Conservation (phyloP, 768 basidiomycete genomes). For the Trametes villosa region DNA sequence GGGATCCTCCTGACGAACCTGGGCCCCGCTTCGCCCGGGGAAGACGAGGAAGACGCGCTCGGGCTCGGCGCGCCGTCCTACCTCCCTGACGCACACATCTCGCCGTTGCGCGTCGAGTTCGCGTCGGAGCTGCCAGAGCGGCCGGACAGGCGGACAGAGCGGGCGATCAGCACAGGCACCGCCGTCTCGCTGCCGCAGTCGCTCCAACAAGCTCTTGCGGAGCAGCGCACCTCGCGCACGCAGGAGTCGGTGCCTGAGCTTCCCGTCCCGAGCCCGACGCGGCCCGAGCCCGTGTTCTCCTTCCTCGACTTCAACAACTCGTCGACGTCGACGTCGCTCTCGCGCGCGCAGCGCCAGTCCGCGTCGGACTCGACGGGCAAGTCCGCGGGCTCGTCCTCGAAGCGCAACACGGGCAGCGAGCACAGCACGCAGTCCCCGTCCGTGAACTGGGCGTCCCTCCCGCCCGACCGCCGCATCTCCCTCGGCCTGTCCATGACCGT, state of each 20-base stretch:
- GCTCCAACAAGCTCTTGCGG: conserved; percentile 29
- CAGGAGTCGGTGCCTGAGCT: not conserved
- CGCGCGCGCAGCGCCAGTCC: conserved; percentile 28
- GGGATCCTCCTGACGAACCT: conserved; percentile 31
- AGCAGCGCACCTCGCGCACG: conserved; percentile 4
- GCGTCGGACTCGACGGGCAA: conserved; percentile 23
- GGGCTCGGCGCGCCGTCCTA: conserved; percentile 2
- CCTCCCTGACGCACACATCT: conserved; percentile 22
- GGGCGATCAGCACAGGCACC: conserved; percentile 24
- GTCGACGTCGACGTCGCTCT: conserved; percentile 28
- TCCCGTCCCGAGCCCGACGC: conserved; percentile 12
- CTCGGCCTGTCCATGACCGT: conserved; percentile 35
- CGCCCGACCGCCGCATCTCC: conserved; percentile 29
- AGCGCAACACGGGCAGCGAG: conserved; percentile 22
- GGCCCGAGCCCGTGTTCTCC: conserved; percentile 24
- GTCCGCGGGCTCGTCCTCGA: conserved; percentile 29
- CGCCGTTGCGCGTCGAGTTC: conserved; percentile 35
- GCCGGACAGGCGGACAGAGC: conserved; percentile 18
- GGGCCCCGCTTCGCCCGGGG: conserved; percentile 6
- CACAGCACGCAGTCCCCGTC: conserved; percentile 12
- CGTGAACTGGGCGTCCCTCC: conserved; percentile 21
- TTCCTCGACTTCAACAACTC: conserved; percentile 34
- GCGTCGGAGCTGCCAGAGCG: conserved; percentile 24
- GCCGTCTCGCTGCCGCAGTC: conserved; percentile 29
- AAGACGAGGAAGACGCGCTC: conserved; percentile 11